Conservation (phyloP, 2,329 filamentous ascomycete species). For the Achaetomium macrosporum region DNA sequence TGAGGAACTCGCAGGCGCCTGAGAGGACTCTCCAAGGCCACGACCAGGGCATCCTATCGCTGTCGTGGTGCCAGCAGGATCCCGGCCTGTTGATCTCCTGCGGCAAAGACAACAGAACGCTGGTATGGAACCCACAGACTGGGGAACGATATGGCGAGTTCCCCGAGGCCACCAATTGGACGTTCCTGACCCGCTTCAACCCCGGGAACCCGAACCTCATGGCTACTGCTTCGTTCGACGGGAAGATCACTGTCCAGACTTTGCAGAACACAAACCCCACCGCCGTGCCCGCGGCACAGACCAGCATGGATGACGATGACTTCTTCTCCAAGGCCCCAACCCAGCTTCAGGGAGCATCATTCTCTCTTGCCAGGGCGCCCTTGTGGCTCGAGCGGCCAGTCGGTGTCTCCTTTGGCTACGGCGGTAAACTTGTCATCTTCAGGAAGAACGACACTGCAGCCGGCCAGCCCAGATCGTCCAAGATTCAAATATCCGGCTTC, state of each 20-base stretch:
- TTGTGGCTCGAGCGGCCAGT: constrained; percentile 84
- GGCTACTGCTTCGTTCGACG: constrained; percentile 94
- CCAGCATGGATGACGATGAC: constrained; percentile 78
- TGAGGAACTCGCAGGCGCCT: constrained; percentile 92
- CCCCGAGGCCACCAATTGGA: constrained; percentile 98
- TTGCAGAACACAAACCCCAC: constrained; percentile 87
- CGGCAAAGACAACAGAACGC: constrained; percentile 92
- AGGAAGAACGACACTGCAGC: constrained; percentile 51
- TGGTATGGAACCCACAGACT: constrained; percentile 94
- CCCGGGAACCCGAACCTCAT: constrained; percentile 87
- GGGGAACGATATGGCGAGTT: constrained; percentile 86
- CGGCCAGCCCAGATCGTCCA: constrained; percentile 64
- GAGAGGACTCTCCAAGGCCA: constrained; percentile 87
- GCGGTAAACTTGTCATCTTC: constrained; percentile 82
- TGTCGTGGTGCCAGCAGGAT: constrained; percentile 94
- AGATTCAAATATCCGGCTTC: constrained; percentile 79
- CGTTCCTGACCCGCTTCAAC: constrained; percentile 91
- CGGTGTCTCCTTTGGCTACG: constrained; percentile 89
- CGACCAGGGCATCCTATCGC: constrained; percentile 84
- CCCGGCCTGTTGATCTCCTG: constrained; percentile 83
- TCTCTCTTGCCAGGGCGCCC: constrained; percentile 78
- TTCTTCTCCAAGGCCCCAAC: constrained; percentile 94
- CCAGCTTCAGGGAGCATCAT: constrained; percentile 83
- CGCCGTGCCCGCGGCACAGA: constrained; percentile 59
- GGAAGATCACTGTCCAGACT: constrained; percentile 90